Percentiles rank a stretch among this genome's conserved stretches.
These are phyloP conservation scores for Sordariomycetes sp. DNA, from an alignment of 2,329 filamentous ascomycete genomes.

Conservation along the genomic window DNA sequence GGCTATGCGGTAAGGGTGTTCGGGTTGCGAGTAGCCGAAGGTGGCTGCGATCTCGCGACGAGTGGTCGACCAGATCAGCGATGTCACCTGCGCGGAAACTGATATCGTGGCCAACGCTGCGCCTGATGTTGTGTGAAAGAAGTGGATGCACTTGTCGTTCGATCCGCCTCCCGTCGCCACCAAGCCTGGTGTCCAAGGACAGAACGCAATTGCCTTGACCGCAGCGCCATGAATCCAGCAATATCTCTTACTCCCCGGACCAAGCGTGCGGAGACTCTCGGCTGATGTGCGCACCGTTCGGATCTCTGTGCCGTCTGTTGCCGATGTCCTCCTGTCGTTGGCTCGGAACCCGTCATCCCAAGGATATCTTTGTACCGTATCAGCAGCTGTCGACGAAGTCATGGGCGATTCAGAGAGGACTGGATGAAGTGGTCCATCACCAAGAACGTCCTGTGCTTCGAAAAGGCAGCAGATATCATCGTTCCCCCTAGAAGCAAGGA, in stretches of 20 bases:
- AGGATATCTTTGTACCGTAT: no score
- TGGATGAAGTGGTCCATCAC: no score
- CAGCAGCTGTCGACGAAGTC: no score
- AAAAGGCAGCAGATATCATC: slow-evolving; percentile 86
- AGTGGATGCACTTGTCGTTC: slow-evolving; percentile 92
- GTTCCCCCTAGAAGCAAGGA: slow-evolving; percentile 84
- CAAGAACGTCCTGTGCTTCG: slow-evolving; percentile 51
- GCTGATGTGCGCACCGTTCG: slow-evolving; percentile 16
- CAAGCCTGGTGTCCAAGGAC: slow-evolving; percentile 82
- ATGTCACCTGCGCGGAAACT: slow-evolving; percentile 88
- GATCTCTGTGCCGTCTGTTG: slow-evolving; percentile 12
- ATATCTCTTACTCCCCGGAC: slow-evolving; percentile 53
- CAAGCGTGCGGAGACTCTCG: slow-evolving; percentile 36
- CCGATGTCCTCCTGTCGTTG: slow-evolving; percentile 1
- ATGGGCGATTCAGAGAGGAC: slow-evolving; percentile 1
- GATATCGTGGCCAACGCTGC: slow-evolving; percentile 82
- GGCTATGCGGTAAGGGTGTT: slow-evolving; percentile 81
- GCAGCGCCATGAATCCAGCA: slow-evolving; percentile 75
- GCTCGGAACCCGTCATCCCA: neutral
- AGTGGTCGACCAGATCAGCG: slow-evolving; percentile 80
- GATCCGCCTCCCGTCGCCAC: slow-evolving; percentile 88
- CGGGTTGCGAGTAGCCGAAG: slow-evolving; percentile 86
- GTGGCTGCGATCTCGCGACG: slow-evolving; percentile 84
- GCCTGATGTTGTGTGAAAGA: slow-evolving; percentile 81
- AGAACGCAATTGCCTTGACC: slow-evolving; percentile 94